Evolutionary conservation across 306 rosid species (phyloP), one percentile per base, ranked within the genome.

Genomic region (Pyrus pyrifolia): DNA sequence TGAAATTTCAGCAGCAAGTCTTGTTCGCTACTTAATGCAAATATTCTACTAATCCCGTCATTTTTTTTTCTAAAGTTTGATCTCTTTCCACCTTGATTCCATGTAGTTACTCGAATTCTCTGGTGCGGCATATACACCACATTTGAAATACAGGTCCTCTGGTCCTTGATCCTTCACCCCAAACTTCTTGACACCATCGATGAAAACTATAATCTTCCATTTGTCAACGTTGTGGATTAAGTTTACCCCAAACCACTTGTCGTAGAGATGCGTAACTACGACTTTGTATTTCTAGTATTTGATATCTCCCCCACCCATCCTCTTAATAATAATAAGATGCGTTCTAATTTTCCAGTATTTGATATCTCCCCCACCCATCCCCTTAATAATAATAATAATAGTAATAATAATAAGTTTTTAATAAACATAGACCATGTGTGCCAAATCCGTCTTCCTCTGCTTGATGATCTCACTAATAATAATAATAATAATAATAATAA

Each of bases 191-290:
- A 71, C 80, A n/a, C 80, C 80, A 18, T 82, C 68, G 9, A 82
- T 70, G 61, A 74, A 82, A 33, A 78, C 80, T 27, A 25, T 70
- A 2, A 82, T 46, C 46, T 74, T 74, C 23, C 83, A 80, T 55
- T 64, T 53, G 45, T 73, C 77, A 8, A 82, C 83, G 35, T 82
- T 58, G 75, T 78, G 83, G 59, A 82, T 70, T 38, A 82, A 63
- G 72, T 82, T 82, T 15, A 82, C 74, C 58, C 83, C 53, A 49
- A 82, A 74, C 86, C 86, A 78, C 74, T 25, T 82, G 17, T 78
- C 78, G 30, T 82, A 82, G 35, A 78, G 80, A 74, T 65, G 22
- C 0, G 57, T 62, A 23, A 76, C 86, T 22, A 82, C 82, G 14
- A 72, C 5, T 25, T 58, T 19, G 70, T 78, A 82, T 51, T 33